These are phyloP conservation scores for Sporothrix curviconia DNA, from an alignment of 2,329 filamentous ascomycete species.

Conservation along the genomic window DNA sequence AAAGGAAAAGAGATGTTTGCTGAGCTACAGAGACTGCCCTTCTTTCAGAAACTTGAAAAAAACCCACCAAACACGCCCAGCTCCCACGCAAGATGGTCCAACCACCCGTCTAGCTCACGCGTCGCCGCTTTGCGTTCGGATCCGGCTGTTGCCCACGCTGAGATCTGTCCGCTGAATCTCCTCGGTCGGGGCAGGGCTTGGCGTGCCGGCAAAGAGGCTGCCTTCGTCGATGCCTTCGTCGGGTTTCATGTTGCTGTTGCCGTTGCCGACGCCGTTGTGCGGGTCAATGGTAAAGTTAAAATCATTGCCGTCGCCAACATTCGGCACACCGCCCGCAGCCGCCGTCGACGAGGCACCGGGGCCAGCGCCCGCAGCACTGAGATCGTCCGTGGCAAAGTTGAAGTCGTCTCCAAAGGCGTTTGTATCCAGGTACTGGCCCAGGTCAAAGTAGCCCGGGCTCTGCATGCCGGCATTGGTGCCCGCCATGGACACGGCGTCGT, in stretches of 20 bases:
- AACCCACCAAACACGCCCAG: too few relatives aligned
- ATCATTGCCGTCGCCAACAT: background rate
- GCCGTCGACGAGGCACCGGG: too few relatives aligned
- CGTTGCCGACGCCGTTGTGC: background rate
- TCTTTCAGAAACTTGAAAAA: too few relatives aligned
- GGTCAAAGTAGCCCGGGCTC: constrained; percentile 34
- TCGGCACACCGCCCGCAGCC: too few relatives aligned
- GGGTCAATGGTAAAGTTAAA: constrained; percentile 8
- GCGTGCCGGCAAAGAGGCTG: constrained; percentile 11
- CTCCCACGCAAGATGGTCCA: too few relatives aligned
- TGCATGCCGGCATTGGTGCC: constrained; percentile 9
- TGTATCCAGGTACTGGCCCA: constrained; percentile 44
- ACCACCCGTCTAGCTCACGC: constrained; percentile 1
- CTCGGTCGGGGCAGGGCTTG: constrained; percentile 11
- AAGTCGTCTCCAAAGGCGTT: constrained; percentile 42
- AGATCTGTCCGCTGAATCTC: constrained; percentile 10
- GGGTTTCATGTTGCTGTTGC: background rate
- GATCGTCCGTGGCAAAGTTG: constrained; percentile 38
- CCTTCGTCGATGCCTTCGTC: constrained; percentile 6
- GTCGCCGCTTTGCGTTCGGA: constrained; percentile 7
- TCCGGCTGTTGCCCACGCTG: constrained; percentile 1
- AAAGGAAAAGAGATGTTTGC: background rate
- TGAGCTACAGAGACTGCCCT: too few relatives aligned
- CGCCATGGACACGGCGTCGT: constrained; percentile 24
- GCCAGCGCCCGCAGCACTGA: constrained; percentile 16